Evolutionary conservation across 1,139 yeast species (phyloP), one percentile per base, ranked within the genome.

Genomic region (Hansenula sp.): DNA sequence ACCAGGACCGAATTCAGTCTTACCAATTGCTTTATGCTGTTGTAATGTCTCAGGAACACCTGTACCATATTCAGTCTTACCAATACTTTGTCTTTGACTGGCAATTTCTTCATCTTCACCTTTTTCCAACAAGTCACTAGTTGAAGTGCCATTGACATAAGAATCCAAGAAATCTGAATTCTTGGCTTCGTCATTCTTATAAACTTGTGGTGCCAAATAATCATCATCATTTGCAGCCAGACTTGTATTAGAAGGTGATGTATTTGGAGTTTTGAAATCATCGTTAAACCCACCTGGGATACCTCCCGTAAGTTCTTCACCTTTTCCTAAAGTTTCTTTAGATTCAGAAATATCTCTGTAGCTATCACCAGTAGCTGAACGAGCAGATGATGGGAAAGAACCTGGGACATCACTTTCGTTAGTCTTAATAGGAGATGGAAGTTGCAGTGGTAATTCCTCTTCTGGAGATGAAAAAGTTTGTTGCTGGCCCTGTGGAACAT

Each of bases 141-240:
- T 35, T 3, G 51, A 43, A 21, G 36, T 37, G 2, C 44, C 43
- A 32, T 44, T 41, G 32, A 45, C 53, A 32, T 54, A 54, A 18
- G 42, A 47, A 32, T 52, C 58, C 31, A 54, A 42, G 29, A 54
- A 45, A 34, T 54, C 56, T 12, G 58, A 52, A 13, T 49, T 47
- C 41, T 52, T 46, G 13, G 47, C 41, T 11, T 46, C 44, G 2
- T 35, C 31, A 17, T 39, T 42, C 4, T 41, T 22, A 26, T 50
- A 44, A n/a, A 44, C 43, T 3, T 31, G 9, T 4, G 40, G 39
- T 20, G 28, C 22, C n/a, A 32, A n/a, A 18, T 16, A 14, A 10
- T 31, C 21, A 24, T 38, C 36, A 9, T 26, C n/a, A 20, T 30
- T 32, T 19, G 24, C 30, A 24, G 24, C 11, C 10, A 34, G 8